Percentiles rank a stretch among this genome's conserved stretches.
Conservation (phyloP, 495 filamentous ascomycete genomes). For the Penicillium goetzii region DNA sequence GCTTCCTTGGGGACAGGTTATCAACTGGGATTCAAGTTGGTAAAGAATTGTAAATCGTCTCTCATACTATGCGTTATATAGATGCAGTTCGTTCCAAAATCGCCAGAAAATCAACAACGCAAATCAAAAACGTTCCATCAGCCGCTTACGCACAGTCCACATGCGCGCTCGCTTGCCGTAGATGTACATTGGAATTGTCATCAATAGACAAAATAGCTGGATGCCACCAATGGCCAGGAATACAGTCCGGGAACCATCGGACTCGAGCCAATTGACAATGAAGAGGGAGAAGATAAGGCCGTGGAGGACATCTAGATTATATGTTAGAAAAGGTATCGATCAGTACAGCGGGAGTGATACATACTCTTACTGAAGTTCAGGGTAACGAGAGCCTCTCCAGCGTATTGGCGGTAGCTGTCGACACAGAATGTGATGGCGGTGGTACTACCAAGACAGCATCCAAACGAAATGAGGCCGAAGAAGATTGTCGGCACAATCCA, state of each 20-base stretch:
- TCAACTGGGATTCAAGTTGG: not conserved
- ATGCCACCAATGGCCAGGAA: conserved; percentile 86
- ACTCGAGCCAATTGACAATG: conserved; percentile 81
- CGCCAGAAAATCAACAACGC: not conserved
- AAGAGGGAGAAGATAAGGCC: conserved; percentile 90
- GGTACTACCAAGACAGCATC: conserved; percentile 89
- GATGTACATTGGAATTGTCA: conserved; percentile 92
- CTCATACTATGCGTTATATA: not conserved
- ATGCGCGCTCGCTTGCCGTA: conserved; percentile 93
- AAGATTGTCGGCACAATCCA: conserved; percentile 95
- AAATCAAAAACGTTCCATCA: conserved; percentile 83
- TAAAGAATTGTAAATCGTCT: not conserved
- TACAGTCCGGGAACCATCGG: conserved; percentile 74
- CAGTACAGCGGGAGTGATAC: conserved; percentile 14
- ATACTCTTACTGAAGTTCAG: conserved; percentile 90
- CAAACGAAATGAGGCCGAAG: conserved; percentile 91
- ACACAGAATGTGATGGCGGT: conserved; percentile 94
- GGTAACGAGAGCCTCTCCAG: conserved; percentile 92
- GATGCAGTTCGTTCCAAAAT: not conserved
- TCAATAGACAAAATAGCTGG: conserved; percentile 73
- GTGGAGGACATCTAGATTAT: conserved; percentile 71
- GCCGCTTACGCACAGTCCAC: conserved; percentile 88
- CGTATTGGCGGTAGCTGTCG: conserved; percentile 92
- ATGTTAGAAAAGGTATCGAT: not conserved
- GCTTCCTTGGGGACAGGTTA: not conserved